Evolutionary conservation across 345 rosid genomes (phyloP).

Genomic region (Syzygium aqueum): DNA sequence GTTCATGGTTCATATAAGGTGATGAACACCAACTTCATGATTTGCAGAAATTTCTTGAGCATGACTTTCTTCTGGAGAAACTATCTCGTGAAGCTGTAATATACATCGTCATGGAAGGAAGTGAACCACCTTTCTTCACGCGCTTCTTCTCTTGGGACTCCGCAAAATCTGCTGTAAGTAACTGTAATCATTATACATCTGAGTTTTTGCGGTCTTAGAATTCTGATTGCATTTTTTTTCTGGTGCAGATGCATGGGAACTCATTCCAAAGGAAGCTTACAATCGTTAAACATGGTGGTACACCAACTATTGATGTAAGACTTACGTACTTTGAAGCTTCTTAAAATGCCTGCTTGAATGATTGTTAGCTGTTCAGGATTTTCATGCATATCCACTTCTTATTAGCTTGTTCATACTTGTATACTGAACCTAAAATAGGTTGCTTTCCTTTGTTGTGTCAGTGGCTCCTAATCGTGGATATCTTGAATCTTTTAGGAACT

Average conservation of each 20-base stretch:
- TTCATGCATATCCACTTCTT: neutral
- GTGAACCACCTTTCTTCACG: conserved; percentile 89
- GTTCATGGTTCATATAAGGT: neutral
- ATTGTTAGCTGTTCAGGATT: neutral
- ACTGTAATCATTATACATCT: neutral
- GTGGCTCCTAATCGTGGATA: neutral
- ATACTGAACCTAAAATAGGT: too few species aligned
- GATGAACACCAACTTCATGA: neutral
- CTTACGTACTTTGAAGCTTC: neutral
- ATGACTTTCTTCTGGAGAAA: conserved; percentile 68
- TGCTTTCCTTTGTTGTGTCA: neutral
- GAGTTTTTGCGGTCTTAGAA: neutral
- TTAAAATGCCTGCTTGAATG: neutral
- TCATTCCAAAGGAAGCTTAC: conserved; percentile 90
- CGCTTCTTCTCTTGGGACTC: conserved; percentile 96
- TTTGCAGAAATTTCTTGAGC: conserved; percentile 72
- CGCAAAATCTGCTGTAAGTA: conserved; percentile 65
- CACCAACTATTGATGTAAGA: conserved; percentile 68
- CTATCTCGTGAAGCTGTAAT: conserved; percentile 63
- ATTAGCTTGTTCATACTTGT: neutral
- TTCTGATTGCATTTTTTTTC: conserved; percentile 7
- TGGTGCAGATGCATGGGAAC: conserved; percentile 85
- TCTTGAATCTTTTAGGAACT: neutral
- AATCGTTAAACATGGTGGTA: conserved; percentile 63
- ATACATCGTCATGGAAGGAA: conserved; percentile 74